Conservation (phyloP, 208 protist genomes). For the Leishmania tarentolae region DNA sequence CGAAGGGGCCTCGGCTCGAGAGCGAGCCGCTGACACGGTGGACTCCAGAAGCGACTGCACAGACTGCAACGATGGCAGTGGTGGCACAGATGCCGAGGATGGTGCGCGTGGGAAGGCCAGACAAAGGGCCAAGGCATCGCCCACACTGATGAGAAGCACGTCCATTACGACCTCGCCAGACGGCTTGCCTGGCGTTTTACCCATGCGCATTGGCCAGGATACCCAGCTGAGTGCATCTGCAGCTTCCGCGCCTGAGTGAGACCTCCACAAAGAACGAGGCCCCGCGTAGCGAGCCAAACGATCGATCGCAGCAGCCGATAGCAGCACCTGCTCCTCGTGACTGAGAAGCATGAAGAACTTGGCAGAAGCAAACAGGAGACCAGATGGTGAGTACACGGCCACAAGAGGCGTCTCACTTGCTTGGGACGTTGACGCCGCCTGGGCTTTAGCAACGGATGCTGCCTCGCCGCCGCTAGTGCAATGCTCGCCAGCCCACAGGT, state of each 20-base stretch:
- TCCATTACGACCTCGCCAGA: constrained; percentile 28
- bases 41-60: constrained; percentile 18
- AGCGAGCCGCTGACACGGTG: neutral
- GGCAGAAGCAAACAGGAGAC: constrained; percentile 53
- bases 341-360: constrained; percentile 33
- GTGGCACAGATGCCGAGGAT: neutral
- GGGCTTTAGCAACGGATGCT: neutral
- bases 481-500: constrained; percentile 8
- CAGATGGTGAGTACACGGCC: constrained; percentile 59
- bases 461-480: neutral
- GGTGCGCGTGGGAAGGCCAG: constrained; percentile 39
- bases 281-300: constrained; percentile 27
- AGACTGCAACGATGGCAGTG: constrained; percentile 6
- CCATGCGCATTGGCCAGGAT: constrained; percentile 23
- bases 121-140: constrained; percentile 47
- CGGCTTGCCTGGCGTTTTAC: neutral
- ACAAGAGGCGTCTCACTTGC: constrained; percentile 22
- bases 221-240: constrained; percentile 21
- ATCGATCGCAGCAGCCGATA: constrained; percentile 57
- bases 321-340: constrained; percentile 45
- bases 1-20: neutral
- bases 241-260: neutral
- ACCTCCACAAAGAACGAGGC: neutral
- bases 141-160: constrained; percentile 51
- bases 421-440: neutral